Conservation (phyloP, 257 asterid species). For the Mitragyna speciosa region DNA sequence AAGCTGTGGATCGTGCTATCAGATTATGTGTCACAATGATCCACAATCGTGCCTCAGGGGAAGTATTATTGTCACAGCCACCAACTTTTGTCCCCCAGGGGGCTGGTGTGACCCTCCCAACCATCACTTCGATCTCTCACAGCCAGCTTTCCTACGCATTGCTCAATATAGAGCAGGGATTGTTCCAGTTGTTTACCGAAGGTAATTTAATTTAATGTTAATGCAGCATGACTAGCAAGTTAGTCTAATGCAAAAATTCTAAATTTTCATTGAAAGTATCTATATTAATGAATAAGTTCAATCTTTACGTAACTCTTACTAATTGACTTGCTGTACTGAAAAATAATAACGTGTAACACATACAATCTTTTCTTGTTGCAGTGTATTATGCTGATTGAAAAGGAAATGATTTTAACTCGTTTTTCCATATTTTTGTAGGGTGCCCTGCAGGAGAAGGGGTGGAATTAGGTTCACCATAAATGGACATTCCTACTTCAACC, state of each 20-base stretch:
- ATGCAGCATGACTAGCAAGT: too few species aligned
- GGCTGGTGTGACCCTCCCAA: constrained; percentile 94
- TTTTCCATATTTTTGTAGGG: constrained; percentile 35
- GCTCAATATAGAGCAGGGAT: constrained; percentile 83
- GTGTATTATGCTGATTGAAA: not conserved
- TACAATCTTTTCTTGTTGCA: not conserved
- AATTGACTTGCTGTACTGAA: too few species aligned
- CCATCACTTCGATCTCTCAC: constrained; percentile 85
- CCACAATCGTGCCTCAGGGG: constrained; percentile 63
- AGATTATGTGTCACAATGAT: constrained; percentile 59
- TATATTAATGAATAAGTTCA: too few species aligned
- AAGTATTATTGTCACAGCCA: constrained; percentile 73
- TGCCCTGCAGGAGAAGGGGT: constrained; percentile 87
- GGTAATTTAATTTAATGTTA: constrained; percentile 31
- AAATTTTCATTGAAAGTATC: too few species aligned
- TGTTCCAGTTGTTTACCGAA: constrained; percentile 75
- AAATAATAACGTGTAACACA: too few species aligned
- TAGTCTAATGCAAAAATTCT: too few species aligned
- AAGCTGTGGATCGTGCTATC: constrained; percentile 80
- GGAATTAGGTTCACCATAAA: constrained; percentile 85
- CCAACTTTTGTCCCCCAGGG: constrained; percentile 94
- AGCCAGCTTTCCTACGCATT: constrained; percentile 69
- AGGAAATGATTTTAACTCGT: not conserved
- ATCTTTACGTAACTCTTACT: too few species aligned
- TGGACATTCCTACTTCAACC: constrained; percentile 85